phyloP scores from a whole-genome alignment of 352 stramenopile species.

The Phytophthora sp. region DNA sequence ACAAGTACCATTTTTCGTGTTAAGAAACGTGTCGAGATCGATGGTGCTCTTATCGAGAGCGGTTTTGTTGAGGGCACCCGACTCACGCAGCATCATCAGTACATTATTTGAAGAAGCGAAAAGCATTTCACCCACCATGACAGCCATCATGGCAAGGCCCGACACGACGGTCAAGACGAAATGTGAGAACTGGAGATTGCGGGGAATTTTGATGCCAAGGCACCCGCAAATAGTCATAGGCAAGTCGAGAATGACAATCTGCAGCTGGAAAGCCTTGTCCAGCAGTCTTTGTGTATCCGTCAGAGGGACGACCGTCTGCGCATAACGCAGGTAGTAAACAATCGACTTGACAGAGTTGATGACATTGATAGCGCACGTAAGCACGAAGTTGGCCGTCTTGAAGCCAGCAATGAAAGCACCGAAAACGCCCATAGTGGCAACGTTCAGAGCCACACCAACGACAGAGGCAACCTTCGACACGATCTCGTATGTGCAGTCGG shows the following conservation, averaged over 20 bases:
- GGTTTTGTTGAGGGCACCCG: slow-evolving; percentile 24
- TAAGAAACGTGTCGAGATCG: slow-evolving; percentile 25
- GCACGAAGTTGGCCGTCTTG: slow-evolving; percentile 12
- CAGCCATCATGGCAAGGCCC: slow-evolving; percentile 37
- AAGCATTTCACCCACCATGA: slow-evolving; percentile 33
- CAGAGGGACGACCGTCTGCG: slow-evolving; percentile 14
- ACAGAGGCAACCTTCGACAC: slow-evolving; percentile 43
- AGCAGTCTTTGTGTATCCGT: slow-evolving; percentile 32
- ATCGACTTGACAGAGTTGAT: slow-evolving; percentile 34
- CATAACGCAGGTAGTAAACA: slow-evolving; percentile 38
- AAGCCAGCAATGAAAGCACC: slow-evolving; percentile 18
- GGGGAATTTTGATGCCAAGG: slow-evolving; percentile 19
- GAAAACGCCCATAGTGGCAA: slow-evolving; percentile 44
- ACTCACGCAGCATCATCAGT: slow-evolving; percentile 38
- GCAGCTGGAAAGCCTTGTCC: slow-evolving; percentile 32
- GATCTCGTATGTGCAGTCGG: slow-evolving; percentile 45
- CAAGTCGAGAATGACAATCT: slow-evolving; percentile 35
- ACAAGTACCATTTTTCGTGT: slow-evolving; percentile 36
- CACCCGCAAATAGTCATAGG: slow-evolving; percentile 28
- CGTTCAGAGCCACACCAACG: slow-evolving; percentile 41
- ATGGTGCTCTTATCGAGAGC: neutral
- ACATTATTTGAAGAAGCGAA: slow-evolving; percentile 29
- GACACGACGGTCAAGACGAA: slow-evolving; percentile 25
- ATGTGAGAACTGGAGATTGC: slow-evolving; percentile 27
- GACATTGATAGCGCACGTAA: slow-evolving; percentile 31